Evolutionary conservation across 2,329 filamentous ascomycete genomes (phyloP).

Genomic region (Colletotrichum gloeosporioides): DNA sequence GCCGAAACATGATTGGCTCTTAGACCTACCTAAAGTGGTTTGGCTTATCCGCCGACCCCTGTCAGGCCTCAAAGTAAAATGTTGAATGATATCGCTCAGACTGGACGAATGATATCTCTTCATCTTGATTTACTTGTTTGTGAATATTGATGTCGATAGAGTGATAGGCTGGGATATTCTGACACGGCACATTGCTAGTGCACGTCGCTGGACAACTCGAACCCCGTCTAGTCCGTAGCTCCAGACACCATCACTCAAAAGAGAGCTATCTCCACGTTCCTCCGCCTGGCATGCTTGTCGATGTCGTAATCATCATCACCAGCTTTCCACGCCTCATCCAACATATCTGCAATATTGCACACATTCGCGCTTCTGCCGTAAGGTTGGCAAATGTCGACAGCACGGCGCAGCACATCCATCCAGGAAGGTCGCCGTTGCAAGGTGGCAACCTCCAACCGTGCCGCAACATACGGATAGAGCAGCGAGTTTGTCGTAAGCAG

Average conservation of each 20-base stretch:
- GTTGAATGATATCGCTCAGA: background rate
- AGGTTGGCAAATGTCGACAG: background rate
- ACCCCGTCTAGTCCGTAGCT: background rate
- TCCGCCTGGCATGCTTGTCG: background rate
- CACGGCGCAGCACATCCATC: slow-evolving; percentile 1
- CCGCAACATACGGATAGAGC: slow-evolving; percentile 28
- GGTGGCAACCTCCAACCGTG: slow-evolving; percentile 26
- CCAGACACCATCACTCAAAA: background rate
- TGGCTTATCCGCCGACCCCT: background rate
- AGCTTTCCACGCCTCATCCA: background rate
- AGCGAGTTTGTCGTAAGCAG: slow-evolving; percentile 24
- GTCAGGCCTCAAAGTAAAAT: background rate
- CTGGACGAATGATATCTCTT: background rate
- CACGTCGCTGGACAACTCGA: background rate
- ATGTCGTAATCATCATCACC: slow-evolving; percentile 8
- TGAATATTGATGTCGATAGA: background rate
- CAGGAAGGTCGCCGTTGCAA: slow-evolving; percentile 9
- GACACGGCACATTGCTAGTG: background rate
- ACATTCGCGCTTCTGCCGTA: background rate
- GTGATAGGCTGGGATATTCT: background rate
- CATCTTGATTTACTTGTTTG: background rate
- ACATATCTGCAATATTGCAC: background rate
- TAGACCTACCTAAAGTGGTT: background rate
- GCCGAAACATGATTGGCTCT: background rate
- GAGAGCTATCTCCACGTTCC: slow-evolving; percentile 5